These are phyloP conservation scores for Platismatia glauca DNA, from an alignment of 495 filamentous ascomycete genomes.

Conservation along the genomic window DNA sequence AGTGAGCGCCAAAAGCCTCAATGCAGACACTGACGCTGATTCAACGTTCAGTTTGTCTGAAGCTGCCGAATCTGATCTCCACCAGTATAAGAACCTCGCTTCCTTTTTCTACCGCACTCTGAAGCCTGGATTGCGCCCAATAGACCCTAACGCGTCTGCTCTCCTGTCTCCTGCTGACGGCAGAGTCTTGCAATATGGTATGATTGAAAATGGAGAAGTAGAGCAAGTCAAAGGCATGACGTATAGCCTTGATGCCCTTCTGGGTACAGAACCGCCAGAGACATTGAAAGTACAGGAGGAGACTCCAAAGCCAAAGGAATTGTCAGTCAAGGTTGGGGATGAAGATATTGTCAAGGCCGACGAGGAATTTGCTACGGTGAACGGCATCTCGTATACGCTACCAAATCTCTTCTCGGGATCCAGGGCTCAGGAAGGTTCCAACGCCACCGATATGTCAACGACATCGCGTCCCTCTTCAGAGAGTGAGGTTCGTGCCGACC, in stretches of 20 bases:
- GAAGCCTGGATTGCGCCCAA: slow-evolving; percentile 80
- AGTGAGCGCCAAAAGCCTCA: slow-evolving; percentile 37
- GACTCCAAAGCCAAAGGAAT: neutral
- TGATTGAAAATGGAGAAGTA: slow-evolving; percentile 86
- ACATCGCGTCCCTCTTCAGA: slow-evolving; percentile 58
- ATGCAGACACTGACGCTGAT: slow-evolving; percentile 7
- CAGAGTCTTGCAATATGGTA: slow-evolving; percentile 81
- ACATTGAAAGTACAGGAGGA: slow-evolving; percentile 15
- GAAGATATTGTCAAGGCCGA: slow-evolving; percentile 64
- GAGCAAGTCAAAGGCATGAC: slow-evolving; percentile 99
- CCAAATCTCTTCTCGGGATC: slow-evolving; percentile 78
- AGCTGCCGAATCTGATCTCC: slow-evolving; percentile 77
- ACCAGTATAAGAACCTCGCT: slow-evolving; percentile 82
- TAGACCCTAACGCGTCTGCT: slow-evolving; percentile 70
- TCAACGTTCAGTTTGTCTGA: slow-evolving; percentile 55
- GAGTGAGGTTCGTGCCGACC: slow-evolving; percentile 71
- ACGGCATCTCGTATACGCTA: slow-evolving; percentile 93
- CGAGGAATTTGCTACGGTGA: slow-evolving; percentile 89
- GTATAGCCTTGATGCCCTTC: slow-evolving; percentile 85
- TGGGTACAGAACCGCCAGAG: slow-evolving; percentile 54
- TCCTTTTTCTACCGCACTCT: slow-evolving; percentile 95
- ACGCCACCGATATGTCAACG: slow-evolving; percentile 52
- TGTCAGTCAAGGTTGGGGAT: slow-evolving; percentile 25
- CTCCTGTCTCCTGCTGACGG: slow-evolving; percentile 86
- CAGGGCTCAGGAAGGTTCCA: slow-evolving; percentile 27